Conservation (phyloP, 208 protist genomes). For the Leishmania gerbilli region DNA sequence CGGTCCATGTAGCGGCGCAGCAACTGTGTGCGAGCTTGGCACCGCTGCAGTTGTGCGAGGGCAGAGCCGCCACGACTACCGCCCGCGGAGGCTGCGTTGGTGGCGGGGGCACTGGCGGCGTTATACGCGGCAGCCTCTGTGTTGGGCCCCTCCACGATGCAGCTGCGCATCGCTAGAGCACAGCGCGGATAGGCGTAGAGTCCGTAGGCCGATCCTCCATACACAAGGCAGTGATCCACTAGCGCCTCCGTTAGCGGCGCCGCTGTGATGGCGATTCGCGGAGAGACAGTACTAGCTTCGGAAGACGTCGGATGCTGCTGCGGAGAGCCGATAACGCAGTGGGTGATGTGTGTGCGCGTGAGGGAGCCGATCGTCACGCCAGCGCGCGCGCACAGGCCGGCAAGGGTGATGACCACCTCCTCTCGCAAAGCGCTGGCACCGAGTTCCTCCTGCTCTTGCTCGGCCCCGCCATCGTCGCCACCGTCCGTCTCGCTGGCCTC, state of each 20-base stretch:
- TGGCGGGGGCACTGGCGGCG: neutral
- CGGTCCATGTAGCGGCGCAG: conserved; percentile 20
- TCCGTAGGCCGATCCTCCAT: conserved; percentile 57
- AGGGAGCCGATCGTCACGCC: conserved; percentile 63
- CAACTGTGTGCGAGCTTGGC: conserved; percentile 25
- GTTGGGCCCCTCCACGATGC: conserved; percentile 58
- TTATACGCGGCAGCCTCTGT: conserved; percentile 14
- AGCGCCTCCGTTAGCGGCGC: conserved; percentile 59
- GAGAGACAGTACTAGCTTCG: neutral
- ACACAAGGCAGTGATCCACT: conserved; percentile 65
- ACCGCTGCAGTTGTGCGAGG: conserved; percentile 33
- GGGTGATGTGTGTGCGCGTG: conserved; percentile 50
- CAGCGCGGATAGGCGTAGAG: conserved; percentile 79
- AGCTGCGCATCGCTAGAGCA: conserved; percentile 40
- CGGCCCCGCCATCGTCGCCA: conserved; percentile 31
- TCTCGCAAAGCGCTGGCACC: conserved; percentile 18
- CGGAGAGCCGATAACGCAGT: conserved; percentile 71
- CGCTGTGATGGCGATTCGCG: conserved; percentile 48
- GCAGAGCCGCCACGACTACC: conserved; percentile 7
- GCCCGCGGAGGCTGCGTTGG: neutral
- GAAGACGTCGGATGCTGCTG: conserved; percentile 2
- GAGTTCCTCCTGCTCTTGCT: conserved; percentile 29
- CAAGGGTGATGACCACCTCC: conserved; percentile 41
- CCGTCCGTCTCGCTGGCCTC: conserved; percentile 15
- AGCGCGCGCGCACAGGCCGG: conserved; percentile 63